These are phyloP conservation scores for Apiotrichum veenhuisii DNA, from an alignment of 1,284 basidiomycete genomes.

Conservation along the genomic window DNA sequence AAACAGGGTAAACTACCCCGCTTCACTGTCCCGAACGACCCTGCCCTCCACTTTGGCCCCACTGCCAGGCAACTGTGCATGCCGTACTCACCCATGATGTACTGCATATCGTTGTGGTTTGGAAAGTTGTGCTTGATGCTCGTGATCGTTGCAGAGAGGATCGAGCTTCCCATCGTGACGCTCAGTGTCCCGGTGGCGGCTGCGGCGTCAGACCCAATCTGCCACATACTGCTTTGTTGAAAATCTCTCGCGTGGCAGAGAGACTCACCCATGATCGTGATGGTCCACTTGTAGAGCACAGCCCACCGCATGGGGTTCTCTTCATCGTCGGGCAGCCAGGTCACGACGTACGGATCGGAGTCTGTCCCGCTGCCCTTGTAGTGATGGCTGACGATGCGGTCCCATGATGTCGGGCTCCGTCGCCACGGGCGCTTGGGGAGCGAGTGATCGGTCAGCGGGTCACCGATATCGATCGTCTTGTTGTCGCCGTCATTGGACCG, in stretches of 20 bases:
- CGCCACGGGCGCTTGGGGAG: conserved; percentile 30
- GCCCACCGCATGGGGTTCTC: conserved; percentile 36
- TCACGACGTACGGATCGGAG: conserved; percentile 47
- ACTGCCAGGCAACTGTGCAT: background rate
- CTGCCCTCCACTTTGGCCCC: background rate
- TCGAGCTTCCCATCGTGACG: conserved; percentile 26
- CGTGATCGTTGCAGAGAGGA: conserved; percentile 26
- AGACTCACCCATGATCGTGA: conserved; percentile 20
- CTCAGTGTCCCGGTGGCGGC: conserved; percentile 21
- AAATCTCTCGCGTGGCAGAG: background rate
- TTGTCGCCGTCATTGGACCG: background rate
- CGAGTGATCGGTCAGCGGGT: background rate
- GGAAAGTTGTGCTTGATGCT: conserved; percentile 26
- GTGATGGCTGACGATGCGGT: conserved; percentile 36
- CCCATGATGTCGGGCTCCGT: conserved; percentile 41
- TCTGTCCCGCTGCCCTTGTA: conserved; percentile 48
- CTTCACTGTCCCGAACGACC: background rate
- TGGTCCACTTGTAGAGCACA: conserved; percentile 34
- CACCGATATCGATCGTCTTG: background rate
- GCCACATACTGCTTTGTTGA: too few relatives aligned
- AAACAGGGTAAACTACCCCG: background rate
- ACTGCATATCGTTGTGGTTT: conserved; percentile 19
- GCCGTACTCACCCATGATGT: conserved; percentile 16
- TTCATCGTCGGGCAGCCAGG: conserved; percentile 27
- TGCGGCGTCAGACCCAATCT: background rate